Percentiles rank a stretch among this genome's conserved stretches.
Evolutionary conservation across 768 basidiomycete genomes (phyloP).

Genomic region (Cystofilobasidium macerans): DNA sequence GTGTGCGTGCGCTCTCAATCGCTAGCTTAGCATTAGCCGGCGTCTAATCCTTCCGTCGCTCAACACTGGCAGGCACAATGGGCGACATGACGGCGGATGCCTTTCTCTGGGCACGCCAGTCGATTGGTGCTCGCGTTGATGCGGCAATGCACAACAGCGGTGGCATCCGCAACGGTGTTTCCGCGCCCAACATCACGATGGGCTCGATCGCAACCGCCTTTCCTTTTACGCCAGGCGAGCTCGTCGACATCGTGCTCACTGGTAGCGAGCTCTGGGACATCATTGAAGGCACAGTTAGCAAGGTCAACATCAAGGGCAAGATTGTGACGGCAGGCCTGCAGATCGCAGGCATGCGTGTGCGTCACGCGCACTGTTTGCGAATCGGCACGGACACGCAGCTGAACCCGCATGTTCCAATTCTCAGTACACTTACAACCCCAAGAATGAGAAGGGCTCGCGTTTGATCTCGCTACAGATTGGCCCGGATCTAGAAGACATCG

Average conservation of each 20-base stretch:
- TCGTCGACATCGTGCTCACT: slow-evolving; percentile 42
- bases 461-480: slow-evolving; percentile 31
- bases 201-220: slow-evolving; percentile 38
- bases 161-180: slow-evolving; percentile 37
- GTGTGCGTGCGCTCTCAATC: too few relatives aligned
- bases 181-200: slow-evolving; percentile 19
- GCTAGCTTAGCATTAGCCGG: too few relatives aligned
- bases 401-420: too few relatives aligned
- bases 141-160: slow-evolving; percentile 44
- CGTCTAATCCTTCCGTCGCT: slow-evolving; percentile 4
- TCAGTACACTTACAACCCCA: slow-evolving; percentile 30
- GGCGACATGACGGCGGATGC: slow-evolving; percentile 44
- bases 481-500: slow-evolving; percentile 19
- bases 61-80: slow-evolving; percentile 34
- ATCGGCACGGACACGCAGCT: too few relatives aligned
- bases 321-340: slow-evolving; percentile 43
- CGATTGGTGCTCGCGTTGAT: slow-evolving; percentile 33
- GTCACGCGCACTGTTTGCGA: not conserved
- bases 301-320: slow-evolving; percentile 29
- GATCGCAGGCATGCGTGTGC: slow-evolving; percentile 3
- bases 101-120: slow-evolving; percentile 38
- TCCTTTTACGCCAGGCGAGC: slow-evolving; percentile 44
- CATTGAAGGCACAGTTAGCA: slow-evolving; percentile 42
- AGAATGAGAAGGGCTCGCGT: slow-evolving; percentile 28
- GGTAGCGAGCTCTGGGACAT: slow-evolving; percentile 43